Conservation (phyloP, 1,284 basidiomycete genomes). For the Ustilago vetiveriae region DNA sequence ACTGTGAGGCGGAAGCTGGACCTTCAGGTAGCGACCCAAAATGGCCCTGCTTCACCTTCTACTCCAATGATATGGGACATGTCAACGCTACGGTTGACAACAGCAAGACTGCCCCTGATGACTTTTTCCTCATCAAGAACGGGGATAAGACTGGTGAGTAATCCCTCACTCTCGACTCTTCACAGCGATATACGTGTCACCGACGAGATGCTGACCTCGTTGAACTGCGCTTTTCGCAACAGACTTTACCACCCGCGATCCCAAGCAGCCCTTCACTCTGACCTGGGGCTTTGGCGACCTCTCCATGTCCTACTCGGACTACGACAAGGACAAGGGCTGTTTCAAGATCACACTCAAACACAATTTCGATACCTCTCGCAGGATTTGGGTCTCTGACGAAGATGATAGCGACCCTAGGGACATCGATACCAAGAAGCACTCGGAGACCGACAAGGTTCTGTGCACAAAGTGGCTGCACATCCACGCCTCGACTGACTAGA, state of each 20-base stretch:
- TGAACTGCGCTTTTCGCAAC: not conserved
- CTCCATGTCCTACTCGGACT: conserved; percentile 5
- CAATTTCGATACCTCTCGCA: rapidly evolving
- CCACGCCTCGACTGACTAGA: no score
- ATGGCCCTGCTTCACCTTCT: conserved; percentile 25
- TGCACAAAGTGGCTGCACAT: conserved; percentile 30
- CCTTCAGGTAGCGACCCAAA: not conserved
- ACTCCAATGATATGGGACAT: not conserved
- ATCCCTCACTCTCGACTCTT: not conserved
- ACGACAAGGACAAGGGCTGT: not conserved
- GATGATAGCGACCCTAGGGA: conserved; percentile 8
- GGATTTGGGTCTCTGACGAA: conserved; percentile 33
- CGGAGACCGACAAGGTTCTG: not conserved
- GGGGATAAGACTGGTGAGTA: conserved; percentile 13
- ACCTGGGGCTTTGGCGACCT: not conserved
- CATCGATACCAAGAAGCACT: conserved; percentile 1
- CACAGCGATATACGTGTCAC: no score
- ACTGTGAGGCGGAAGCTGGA: conserved; percentile 15
- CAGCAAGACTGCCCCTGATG: not conserved
- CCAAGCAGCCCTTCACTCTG: conserved; percentile 3
- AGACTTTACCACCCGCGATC: conserved; percentile 24
- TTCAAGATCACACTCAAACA: conserved; percentile 5
- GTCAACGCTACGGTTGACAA: not conserved
- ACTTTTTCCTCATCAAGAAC: conserved; percentile 17
- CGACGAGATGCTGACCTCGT: no score